Conservation (phyloP, 2,329 filamentous ascomycete genomes). For the Xylaria sp. region DNA sequence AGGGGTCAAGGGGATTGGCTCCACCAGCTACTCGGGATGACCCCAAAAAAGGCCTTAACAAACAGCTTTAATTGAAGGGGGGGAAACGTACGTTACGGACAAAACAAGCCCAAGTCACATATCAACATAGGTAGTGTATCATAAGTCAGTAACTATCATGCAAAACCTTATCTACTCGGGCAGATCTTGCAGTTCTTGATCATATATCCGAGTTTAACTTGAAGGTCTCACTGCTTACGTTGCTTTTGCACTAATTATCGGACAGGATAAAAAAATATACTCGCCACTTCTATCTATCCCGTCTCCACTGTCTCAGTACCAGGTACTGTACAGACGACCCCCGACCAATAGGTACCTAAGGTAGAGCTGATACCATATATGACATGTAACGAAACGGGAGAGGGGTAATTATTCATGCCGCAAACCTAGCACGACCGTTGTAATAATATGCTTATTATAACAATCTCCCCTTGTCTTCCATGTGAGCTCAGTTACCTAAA, state of each 20-base stretch:
- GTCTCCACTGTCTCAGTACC: too few relatives aligned
- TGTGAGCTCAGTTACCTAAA: conserved; percentile 8
- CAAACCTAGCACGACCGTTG: conserved; percentile 15
- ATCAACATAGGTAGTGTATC: not conserved
- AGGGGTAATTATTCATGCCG: conserved; percentile 28
- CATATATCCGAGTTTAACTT: not conserved
- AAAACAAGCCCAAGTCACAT: not conserved
- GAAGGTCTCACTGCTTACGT: not conserved
- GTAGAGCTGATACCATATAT: conserved; percentile 19
- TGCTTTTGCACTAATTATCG: not conserved
- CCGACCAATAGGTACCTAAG: not conserved
- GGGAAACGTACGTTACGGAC: conserved; percentile 17
- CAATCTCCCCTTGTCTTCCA: conserved; percentile 14
- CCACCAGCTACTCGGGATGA: not conserved
- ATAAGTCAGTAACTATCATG: not conserved
- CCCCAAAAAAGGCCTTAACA: not conserved
- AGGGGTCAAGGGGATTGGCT: not conserved
- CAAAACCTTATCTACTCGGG: too few relatives aligned
- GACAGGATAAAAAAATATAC: not conserved
- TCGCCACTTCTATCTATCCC: too few relatives aligned
- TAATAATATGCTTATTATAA: conserved; percentile 30
- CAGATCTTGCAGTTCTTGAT: not conserved
- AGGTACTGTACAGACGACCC: too few relatives aligned
- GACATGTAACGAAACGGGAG: conserved; percentile 19
- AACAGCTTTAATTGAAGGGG: conserved; percentile 5